Base-by-base conservation (phyloP, 1,139 yeast genomes). In the Arxiozyma heterogenica region DNA sequence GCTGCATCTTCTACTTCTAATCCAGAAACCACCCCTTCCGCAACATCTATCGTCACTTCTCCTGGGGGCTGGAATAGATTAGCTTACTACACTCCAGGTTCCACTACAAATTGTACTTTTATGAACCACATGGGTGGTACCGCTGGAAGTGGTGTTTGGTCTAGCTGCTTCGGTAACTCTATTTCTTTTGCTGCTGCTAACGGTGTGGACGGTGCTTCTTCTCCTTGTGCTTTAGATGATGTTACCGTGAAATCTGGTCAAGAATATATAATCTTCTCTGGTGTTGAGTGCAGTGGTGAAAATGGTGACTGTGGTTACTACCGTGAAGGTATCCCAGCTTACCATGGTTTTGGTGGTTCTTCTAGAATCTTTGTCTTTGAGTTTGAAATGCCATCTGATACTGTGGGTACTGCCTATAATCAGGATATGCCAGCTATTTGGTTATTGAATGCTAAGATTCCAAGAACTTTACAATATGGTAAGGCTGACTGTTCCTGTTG, bases 341-440 rank as follows among this genome's bases (percentile, higher is more conserved):
- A 82, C 75, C 95, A 90, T 66, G 98, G 98, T 30, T 93, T 85
- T 68, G 85, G 82, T 52, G 91, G 91, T 58, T 72, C 80, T 54
- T 73, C 79, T 67, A 91, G 90, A 77, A 82, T 91, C 74, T 91
- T 91, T 69, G 79, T 87, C 62, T 88, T 93, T 70, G 96, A 90
- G 73, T 91, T 93, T 73, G 74, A 79, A 65, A 91, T 91, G 97
- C 98, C 98, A 52, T 72, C 77, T 54, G 95, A 86, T 62, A 65
- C 74, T 22, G 70, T 66, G 39, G 62, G 71, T 38, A 54, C 72
- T 38, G 70, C 75, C 46, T 75, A 75, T 60, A 79, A 83, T 67
- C 80, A 78, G 67, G 91, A 91, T 70, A 89, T 90, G 96, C 97
- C 98, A 54, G 97, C 97, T 46, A 83, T 91, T 65, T 91, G 97